phyloP scores from a whole-genome alignment of 345 rosid genomes.

The Murraya paniculata region DNA sequence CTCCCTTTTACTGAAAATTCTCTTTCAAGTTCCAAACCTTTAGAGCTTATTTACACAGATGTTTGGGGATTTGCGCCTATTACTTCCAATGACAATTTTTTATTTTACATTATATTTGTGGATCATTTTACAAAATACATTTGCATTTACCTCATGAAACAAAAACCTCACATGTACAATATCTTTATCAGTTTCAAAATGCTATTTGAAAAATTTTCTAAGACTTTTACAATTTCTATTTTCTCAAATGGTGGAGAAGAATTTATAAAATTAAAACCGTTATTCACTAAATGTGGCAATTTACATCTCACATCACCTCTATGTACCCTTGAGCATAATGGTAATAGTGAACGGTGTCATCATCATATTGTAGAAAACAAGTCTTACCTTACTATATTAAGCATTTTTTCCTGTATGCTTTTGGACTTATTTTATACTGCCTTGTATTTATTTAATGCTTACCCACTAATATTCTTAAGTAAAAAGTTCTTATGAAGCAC shows the following conservation, averaged over 20 bases:
- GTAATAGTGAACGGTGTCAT: neutral
- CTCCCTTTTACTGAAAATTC: neutral
- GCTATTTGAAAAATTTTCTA: no score
- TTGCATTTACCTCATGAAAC: neutral
- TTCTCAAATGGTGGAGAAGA: neutral
- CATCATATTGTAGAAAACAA: neutral
- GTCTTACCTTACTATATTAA: neutral
- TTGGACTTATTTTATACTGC: neutral
- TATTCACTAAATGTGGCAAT: neutral
- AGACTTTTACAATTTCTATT: neutral
- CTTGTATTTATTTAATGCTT: neutral
- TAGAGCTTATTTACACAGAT: no score
- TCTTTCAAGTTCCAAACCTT: neutral
- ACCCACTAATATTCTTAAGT: neutral
- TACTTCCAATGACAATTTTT: no score
- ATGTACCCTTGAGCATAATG: neutral
- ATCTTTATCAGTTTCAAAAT: neutral
- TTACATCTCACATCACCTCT: neutral
- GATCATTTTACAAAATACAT: no score
- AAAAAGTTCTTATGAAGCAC: neutral
- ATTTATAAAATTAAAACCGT: neutral
- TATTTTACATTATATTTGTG: no score
- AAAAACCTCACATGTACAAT: no score
- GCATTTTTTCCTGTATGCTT: neutral
- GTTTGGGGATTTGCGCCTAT: neutral